Base-by-base conservation (phyloP, 306 rosid species). In the Cicer judaicum region DNA sequence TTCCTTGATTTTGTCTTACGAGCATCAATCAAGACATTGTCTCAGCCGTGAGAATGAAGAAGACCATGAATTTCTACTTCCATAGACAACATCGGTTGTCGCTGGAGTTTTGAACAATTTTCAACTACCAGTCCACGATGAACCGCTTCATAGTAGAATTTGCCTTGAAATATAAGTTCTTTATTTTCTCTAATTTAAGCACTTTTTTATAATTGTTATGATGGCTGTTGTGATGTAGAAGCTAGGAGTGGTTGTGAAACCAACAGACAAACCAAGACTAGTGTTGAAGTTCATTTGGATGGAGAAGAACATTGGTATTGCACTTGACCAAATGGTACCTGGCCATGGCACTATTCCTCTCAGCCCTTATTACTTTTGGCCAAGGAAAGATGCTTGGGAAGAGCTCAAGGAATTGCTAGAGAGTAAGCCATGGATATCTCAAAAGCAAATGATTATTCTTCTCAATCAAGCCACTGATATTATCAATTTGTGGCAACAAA, bases 321-420 rank as follows among this genome's bases (percentile, higher is more conserved):
- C 83, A 18, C 88, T 94, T 0, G 98, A 94, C 73, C 98, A 87
- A 52, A 78, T 85, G 87, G 73, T 94, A 77, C 96, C 93, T 0
- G 97, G 95, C 1, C 88, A 90, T 41, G 98, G 98, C 47, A 85
- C 95, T 14, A 81, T 94, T 77, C 98, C 98, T 15, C 82, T 94
- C 7, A 92, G 98, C 74, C 96, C 98, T 29, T 94, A 94, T 75
- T 90, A 94, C 95, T 94, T 94, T 74, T 94, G 98, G 97, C 98
- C 95, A 0, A 83, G 98, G 81, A 94, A 91, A 87, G 98, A 94
- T 81, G 98, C 98, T 54, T 94, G 98, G 97, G 98, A 94, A 78
- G 98, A 92, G 90, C 97, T 94, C 80, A 94, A 92, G 88, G 90
- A 87, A 21, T 85, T 90, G 13, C 96, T 94, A 10, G 97, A 94